Evolutionary conservation across 495 filamentous ascomycete genomes (phyloP).

Genomic region (Hyaloscypha variabilis): DNA sequence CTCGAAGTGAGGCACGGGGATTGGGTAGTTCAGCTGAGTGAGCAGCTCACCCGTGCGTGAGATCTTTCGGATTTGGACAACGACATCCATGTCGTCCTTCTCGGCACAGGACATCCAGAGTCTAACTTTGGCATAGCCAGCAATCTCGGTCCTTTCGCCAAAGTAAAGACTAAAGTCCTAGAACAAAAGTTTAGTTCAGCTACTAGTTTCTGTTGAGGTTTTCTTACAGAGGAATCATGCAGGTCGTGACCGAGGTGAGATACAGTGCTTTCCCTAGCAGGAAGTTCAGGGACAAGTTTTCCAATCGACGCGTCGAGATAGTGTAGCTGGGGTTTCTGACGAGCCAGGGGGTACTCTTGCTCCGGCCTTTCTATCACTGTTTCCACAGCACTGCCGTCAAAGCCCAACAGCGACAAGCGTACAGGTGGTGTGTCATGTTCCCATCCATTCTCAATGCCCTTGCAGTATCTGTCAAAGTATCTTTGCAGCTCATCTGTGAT

Average conservation of each 20-base stretch:
- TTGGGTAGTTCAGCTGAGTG: not conserved
- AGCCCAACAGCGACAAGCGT: not conserved
- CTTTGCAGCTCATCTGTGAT: not conserved
- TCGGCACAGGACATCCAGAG: not conserved
- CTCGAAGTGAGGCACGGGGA: not conserved
- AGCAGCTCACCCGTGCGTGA: not conserved
- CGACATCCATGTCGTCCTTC: not conserved
- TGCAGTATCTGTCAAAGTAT: not conserved
- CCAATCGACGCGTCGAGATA: not conserved
- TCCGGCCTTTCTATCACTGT: not conserved
- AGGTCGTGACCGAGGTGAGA: not conserved
- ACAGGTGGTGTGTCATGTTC: not conserved
- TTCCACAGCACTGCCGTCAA: not conserved
- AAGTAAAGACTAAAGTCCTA: not conserved
- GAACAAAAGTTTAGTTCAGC: not conserved
- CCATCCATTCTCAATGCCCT: not conserved
- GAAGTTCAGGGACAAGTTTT: not conserved
- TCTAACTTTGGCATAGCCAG: not conserved
- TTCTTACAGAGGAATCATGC: not conserved
- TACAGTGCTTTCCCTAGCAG: not conserved
- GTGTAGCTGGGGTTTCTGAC: not conserved
- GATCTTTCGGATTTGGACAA: not conserved
- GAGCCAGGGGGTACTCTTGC: not conserved
- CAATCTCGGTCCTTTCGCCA: not conserved
- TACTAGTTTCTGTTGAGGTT: no score